Evolutionary conservation across 306 rosid species (phyloP).

Genomic region (Styphnolobium japonicum): DNA sequence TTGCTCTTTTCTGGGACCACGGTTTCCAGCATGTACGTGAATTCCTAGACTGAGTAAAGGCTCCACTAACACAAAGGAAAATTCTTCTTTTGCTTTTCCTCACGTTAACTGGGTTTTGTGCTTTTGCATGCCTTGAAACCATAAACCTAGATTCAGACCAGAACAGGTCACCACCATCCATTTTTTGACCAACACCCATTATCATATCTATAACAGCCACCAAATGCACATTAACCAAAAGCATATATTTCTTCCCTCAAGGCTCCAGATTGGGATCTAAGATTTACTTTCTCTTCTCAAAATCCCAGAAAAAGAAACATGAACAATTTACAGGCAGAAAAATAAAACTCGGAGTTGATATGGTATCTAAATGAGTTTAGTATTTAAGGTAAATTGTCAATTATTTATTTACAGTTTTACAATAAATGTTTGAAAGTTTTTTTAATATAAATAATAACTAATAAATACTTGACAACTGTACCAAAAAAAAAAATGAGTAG

Average conservation of each 20-base stretch:
- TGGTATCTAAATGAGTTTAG: too few relatives aligned
- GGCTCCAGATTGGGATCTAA: constrained; percentile 39
- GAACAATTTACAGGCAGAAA: neutral
- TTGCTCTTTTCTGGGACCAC: constrained; percentile 36
- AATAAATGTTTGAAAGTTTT: too few relatives aligned
- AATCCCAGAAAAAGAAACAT: constrained; percentile 47
- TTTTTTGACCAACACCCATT: constrained; percentile 43
- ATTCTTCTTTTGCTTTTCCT: constrained; percentile 51
- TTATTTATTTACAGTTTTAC: too few relatives aligned
- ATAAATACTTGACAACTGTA: too few relatives aligned
- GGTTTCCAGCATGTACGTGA: constrained; percentile 30
- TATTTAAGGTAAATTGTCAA: too few relatives aligned
- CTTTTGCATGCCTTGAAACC: constrained; percentile 72
- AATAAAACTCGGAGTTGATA: too few relatives aligned
- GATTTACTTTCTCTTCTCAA: constrained; percentile 70
- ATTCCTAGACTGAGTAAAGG: constrained; percentile 52
- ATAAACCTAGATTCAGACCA: constrained; percentile 35
- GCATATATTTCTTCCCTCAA: constrained; percentile 25
- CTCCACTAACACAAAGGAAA: constrained; percentile 61
- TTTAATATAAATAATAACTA: too few relatives aligned
- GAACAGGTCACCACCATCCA: constrained; percentile 30
- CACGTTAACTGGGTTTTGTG: constrained; percentile 22
- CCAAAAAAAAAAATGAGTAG: too few relatives aligned
- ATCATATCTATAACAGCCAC: constrained; percentile 16
- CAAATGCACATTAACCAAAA: constrained; percentile 37